Evolutionary conservation across 305 asterid genomes (phyloP).

Genomic region (Lippia alba): DNA sequence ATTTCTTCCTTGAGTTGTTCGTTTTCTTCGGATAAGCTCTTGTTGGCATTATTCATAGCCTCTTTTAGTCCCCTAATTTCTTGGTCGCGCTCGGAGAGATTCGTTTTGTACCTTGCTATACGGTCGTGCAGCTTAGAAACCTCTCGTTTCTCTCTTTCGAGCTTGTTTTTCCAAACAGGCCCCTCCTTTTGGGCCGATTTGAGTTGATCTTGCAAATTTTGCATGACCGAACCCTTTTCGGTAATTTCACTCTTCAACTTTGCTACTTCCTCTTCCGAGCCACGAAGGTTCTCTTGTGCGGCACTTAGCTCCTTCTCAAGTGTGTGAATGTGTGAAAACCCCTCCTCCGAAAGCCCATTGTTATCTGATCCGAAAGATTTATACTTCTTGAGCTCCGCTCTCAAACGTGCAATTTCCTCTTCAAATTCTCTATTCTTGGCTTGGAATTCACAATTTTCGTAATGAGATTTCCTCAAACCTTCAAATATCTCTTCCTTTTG

Average conservation of each 20-base stretch:
- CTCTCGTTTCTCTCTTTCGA: slow-evolving; percentile 74
- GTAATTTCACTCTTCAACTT: slow-evolving; percentile 51
- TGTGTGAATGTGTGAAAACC: slow-evolving; percentile 40
- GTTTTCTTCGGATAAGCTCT: slow-evolving; percentile 79
- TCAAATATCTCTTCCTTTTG: slow-evolving; percentile 42
- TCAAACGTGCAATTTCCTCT: slow-evolving; percentile 57
- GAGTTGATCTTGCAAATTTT: slow-evolving; percentile 59
- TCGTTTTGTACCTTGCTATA: slow-evolving; percentile 68
- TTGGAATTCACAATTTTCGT: slow-evolving; percentile 38
- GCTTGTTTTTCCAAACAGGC: slow-evolving; percentile 59
- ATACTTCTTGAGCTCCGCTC: slow-evolving; percentile 56
- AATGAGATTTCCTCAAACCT: slow-evolving; percentile 30
- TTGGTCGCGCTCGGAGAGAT: slow-evolving; percentile 78
- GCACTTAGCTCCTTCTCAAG: slow-evolving; percentile 59
- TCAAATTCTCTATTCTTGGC: slow-evolving; percentile 51
- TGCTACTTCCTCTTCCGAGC: slow-evolving; percentile 58
- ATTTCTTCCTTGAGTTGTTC: slow-evolving; percentile 65
- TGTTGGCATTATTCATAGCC: slow-evolving; percentile 71
- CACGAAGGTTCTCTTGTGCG: slow-evolving; percentile 55
- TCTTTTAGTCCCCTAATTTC: slow-evolving; percentile 81
- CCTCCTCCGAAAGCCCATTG: slow-evolving; percentile 33
- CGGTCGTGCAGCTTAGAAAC: slow-evolving; percentile 73
- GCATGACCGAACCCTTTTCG: slow-evolving; percentile 45
- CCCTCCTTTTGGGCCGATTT: slow-evolving; percentile 61
- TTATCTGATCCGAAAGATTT: slow-evolving; percentile 39